A percentile compares a stretch with the other conserved stretches of the same genome.
Conservation (phyloP, 495 filamentous ascomycete species). For the Coniosporium apollinis region DNA sequence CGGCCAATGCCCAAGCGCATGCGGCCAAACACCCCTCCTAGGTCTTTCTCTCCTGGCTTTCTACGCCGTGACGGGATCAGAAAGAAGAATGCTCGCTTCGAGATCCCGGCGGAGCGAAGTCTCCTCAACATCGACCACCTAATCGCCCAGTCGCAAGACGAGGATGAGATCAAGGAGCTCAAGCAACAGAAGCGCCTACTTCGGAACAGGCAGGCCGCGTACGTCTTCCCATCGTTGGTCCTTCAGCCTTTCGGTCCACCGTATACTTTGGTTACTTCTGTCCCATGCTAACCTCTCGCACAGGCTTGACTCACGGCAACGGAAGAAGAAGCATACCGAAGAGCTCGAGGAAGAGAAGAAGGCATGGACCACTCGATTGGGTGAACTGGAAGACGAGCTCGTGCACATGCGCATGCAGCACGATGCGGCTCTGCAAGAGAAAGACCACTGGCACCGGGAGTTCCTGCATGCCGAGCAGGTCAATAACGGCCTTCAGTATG, state of each 20-base stretch:
- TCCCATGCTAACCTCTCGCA: conserved; percentile 25
- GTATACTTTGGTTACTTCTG: conserved; percentile 10
- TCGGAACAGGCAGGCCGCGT: conserved; percentile 93
- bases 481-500: conserved; percentile 57
- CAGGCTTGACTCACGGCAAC: conserved; percentile 87
- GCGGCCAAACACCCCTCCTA: conserved; percentile 53
- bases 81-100: conserved; percentile 98
- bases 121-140: conserved; percentile 88
- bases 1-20: conserved; percentile 54
- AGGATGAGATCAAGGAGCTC: conserved; percentile 91
- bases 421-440: conserved; percentile 45
- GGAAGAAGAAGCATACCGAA: conserved; percentile 98
- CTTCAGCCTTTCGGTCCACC: too few species aligned
- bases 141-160: conserved; percentile 74
- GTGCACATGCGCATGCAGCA: conserved; percentile 32
- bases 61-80: conserved; percentile 78
- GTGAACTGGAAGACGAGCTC: conserved; percentile 64
- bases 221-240: conserved; percentile 24
- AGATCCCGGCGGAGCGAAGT: conserved; percentile 87
- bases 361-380: conserved; percentile 57
- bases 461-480: conserved; percentile 57
- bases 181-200: conserved; percentile 96
- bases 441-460: conserved; percentile 47
- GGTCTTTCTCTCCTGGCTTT: conserved; percentile 61
- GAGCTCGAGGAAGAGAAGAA: conserved; percentile 95